Conservation (phyloP, 192 early-diverging fungal species). For the Chytriomyces hyalinus region DNA sequence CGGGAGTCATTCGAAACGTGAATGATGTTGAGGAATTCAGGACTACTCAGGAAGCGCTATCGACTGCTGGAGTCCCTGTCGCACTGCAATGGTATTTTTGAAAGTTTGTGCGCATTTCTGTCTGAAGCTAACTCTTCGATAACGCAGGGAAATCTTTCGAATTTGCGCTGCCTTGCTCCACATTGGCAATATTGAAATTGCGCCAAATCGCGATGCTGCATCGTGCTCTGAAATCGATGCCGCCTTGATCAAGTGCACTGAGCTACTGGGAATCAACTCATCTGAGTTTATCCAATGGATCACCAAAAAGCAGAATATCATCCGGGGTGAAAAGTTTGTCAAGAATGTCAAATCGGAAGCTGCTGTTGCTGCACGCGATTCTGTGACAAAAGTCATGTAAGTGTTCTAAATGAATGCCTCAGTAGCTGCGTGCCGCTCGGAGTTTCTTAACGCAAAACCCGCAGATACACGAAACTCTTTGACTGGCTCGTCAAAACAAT, state of each 20-base stretch:
- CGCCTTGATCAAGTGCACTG: not conserved
- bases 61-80: conserved; percentile 76
- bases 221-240: conserved; percentile 6
- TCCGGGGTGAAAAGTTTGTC: conserved; percentile 61
- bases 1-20: conserved; percentile 70
- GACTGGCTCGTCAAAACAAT: conserved; percentile 86
- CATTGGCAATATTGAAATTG: conserved; percentile 53
- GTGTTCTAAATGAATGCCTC: conserved; percentile 49
- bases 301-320: conserved; percentile 76
- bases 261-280: conserved; percentile 21
- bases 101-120: not conserved
- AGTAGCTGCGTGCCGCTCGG: too few relatives aligned
- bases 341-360: conserved; percentile 67
- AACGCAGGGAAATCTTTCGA: conserved; percentile 30
- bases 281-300: conserved; percentile 72
- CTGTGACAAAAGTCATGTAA: conserved; percentile 89
- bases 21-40: conserved; percentile 84
- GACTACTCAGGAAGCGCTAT: conserved; percentile 75
- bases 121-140: not conserved
- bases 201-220: not conserved
- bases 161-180: conserved; percentile 34
- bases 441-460: not conserved
- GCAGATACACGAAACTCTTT: conserved; percentile 81
- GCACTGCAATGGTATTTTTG: conserved; percentile 69
- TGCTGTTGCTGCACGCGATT: conserved; percentile 75